A percentile compares a stretch with the other conserved stretches of the same genome.
phyloP scores from a whole-genome alignment of 1,139 yeast species.

The Ogataea hybrid region DNA sequence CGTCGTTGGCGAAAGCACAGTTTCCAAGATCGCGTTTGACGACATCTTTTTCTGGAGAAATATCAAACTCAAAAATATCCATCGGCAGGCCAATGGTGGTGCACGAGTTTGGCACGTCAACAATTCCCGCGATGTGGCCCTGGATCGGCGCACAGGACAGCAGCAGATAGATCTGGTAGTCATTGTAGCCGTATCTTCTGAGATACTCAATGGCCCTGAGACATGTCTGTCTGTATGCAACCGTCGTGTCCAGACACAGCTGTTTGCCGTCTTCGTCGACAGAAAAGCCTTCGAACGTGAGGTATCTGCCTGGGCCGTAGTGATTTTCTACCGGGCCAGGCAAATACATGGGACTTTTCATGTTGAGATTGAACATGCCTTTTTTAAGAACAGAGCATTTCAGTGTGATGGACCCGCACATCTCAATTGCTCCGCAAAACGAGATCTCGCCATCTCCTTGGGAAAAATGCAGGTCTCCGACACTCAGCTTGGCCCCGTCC shows the following conservation, averaged over 20 bases:
- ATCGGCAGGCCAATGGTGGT: constrained; percentile 49
- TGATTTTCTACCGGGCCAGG: constrained; percentile 41
- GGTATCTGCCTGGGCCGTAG: constrained; percentile 43
- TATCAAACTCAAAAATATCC: constrained; percentile 51
- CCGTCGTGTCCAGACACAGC: constrained; percentile 44
- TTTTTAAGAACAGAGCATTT: constrained; percentile 39
- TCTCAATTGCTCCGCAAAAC: constrained; percentile 54
- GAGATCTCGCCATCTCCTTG: constrained; percentile 55
- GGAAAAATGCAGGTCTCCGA: constrained; percentile 50
- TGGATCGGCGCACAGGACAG: constrained; percentile 48
- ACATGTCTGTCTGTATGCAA: constrained; percentile 50
- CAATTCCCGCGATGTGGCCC: constrained; percentile 51
- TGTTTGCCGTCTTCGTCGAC: constrained; percentile 38
- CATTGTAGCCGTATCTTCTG: constrained; percentile 47
- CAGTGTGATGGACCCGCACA: constrained; percentile 47
- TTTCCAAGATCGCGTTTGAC: constrained; percentile 34
- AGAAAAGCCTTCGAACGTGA: constrained; percentile 52
- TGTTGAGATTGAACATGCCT: constrained; percentile 40
- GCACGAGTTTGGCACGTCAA: constrained; percentile 51
- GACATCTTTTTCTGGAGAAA: constrained; percentile 38
- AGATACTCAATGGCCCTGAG: constrained; percentile 48
- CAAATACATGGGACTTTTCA: constrained; percentile 45
- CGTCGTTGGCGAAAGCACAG: constrained; percentile 37
- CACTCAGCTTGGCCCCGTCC: constrained; percentile 44
- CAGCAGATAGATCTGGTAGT: constrained; percentile 46